Percentiles rank a stretch among this genome's conserved stretches.
Evolutionary conservation across 192 early-diverging fungal genomes (phyloP).

Genomic region (Spizellomyces punctatus): DNA sequence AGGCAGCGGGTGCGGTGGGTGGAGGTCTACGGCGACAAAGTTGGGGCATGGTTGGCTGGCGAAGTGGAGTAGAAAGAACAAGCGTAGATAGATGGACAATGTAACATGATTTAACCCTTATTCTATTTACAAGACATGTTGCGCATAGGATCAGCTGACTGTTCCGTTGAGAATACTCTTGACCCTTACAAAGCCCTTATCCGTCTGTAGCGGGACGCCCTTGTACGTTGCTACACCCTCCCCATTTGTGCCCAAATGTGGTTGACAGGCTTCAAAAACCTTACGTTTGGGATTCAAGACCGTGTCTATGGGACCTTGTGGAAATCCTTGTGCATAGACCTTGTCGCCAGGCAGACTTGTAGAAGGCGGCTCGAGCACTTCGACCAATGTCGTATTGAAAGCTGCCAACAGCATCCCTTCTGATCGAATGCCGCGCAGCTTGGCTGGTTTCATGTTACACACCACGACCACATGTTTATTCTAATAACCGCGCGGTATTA

Average conservation of each 20-base stretch:
- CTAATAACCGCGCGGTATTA: conserved; percentile 29
- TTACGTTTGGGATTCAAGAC: conserved; percentile 92
- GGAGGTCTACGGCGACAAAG: neutral
- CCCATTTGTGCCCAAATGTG: conserved; percentile 42
- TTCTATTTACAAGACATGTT: too few relatives aligned
- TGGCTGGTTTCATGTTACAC: conserved; percentile 90
- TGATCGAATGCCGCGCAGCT: conserved; percentile 35
- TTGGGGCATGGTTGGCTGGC: conserved; percentile 30
- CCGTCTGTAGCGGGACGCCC: neutral
- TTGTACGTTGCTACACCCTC: conserved; percentile 35
- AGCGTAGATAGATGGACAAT: too few relatives aligned
- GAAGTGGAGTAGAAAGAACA: neutral
- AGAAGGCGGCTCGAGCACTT: conserved; percentile 81
- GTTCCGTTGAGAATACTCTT: too few relatives aligned
- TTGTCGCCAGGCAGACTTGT: conserved; percentile 82
- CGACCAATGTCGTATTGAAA: conserved; percentile 76
- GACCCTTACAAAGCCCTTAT: too few relatives aligned
- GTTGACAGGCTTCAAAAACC: conserved; percentile 89
- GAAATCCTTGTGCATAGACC: conserved; percentile 29
- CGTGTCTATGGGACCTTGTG: conserved; percentile 46
- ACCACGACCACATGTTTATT: conserved; percentile 57
- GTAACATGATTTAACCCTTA: too few relatives aligned
- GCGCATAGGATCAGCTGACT: too few relatives aligned
- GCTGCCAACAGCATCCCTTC: conserved; percentile 91
- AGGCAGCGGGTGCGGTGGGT: conserved; percentile 28